Evolutionary conservation across 2,329 filamentous ascomycete species (phyloP).

Genomic region (Didymella exigua): DNA sequence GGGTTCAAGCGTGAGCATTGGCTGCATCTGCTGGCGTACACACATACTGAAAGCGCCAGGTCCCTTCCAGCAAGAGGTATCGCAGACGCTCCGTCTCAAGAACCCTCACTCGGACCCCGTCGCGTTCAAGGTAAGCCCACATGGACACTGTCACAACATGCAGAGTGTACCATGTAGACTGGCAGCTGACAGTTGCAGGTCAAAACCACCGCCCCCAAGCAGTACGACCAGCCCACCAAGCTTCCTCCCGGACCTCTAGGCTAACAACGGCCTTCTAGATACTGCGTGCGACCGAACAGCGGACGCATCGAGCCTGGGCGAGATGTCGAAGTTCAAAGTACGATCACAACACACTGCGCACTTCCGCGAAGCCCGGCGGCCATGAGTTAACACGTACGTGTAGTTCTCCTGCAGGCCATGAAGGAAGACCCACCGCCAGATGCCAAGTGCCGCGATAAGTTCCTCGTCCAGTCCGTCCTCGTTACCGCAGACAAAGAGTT

Average conservation of each 20-base stretch:
- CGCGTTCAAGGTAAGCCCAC: slow-evolving; percentile 65
- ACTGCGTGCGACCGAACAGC: slow-evolving; percentile 96
- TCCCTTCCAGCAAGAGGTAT: slow-evolving; percentile 68
- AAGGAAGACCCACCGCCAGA: slow-evolving; percentile 88
- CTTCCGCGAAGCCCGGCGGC: slow-evolving; percentile 16
- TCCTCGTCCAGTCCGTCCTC: slow-evolving; percentile 89
- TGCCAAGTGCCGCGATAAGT: slow-evolving; percentile 95
- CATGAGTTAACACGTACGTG: slow-evolving; percentile 34
- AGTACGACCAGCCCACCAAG: slow-evolving; percentile 66
- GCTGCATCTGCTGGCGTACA: neutral
- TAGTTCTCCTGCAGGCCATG: slow-evolving; percentile 97
- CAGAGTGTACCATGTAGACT: neutral
- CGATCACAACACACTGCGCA: slow-evolving; percentile 33
- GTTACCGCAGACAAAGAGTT: slow-evolving; percentile 86
- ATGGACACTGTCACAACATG: neutral
- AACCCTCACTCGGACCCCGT: slow-evolving; percentile 64
- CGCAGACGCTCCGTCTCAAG: slow-evolving; percentile 63
- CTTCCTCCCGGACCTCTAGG: slow-evolving; percentile 13
- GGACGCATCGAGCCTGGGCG: slow-evolving; percentile 91
- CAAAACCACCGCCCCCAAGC: slow-evolving; percentile 98
- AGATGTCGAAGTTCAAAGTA: slow-evolving; percentile 92
- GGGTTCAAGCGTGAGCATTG: slow-evolving; percentile 80
- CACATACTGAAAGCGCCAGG: slow-evolving; percentile 51
- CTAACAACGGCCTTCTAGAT: slow-evolving; percentile 62
- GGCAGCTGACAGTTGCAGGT: slow-evolving; percentile 63